Evolutionary conservation across 257 asterid genomes (phyloP).

Genomic region (Rehmannia glutinosa): DNA sequence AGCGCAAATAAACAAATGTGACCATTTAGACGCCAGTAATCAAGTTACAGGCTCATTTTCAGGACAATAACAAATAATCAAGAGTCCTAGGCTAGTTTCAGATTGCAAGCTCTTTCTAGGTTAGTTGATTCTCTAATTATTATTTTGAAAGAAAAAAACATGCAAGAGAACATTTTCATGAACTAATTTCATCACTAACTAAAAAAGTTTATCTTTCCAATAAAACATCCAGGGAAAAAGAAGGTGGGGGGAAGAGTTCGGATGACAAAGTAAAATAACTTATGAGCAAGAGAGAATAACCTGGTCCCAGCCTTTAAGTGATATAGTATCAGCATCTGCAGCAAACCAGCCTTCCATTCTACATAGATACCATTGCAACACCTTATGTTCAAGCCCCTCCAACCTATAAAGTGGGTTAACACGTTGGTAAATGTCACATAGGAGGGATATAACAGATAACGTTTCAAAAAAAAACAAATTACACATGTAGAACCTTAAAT

Average conservation of each 20-base stretch:
- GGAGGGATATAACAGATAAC: background rate
- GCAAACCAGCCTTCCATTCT: conserved; percentile 99
- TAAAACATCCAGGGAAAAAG: background rate
- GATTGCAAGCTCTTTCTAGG: background rate
- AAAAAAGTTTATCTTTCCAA: too few relatives aligned
- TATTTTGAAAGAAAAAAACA: too few relatives aligned
- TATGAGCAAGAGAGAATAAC: conserved; percentile 31
- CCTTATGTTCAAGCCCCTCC: conserved; percentile 77
- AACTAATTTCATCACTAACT: too few relatives aligned
- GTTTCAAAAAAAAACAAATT: background rate
- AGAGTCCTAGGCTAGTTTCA: background rate
- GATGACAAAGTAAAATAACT: background rate
- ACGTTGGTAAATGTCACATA: background rate
- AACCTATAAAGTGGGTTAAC: conserved; percentile 40
- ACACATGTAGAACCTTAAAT: conserved; percentile 52
- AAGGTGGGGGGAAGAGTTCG: background rate
- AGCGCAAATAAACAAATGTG: background rate
- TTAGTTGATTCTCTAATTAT: background rate
- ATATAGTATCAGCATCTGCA: conserved; percentile 94
- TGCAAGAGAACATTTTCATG: too few relatives aligned
- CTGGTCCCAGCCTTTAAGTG: conserved; percentile 94
- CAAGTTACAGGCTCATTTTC: background rate
- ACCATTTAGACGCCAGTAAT: background rate
- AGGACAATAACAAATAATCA: background rate
- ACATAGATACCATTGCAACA: conserved; percentile 95